A percentile compares a stretch with the other conserved stretches of the same genome.
phyloP scores from a whole-genome alignment of 2,329 filamentous ascomycete genomes.

The Xylariaceae sp. region DNA sequence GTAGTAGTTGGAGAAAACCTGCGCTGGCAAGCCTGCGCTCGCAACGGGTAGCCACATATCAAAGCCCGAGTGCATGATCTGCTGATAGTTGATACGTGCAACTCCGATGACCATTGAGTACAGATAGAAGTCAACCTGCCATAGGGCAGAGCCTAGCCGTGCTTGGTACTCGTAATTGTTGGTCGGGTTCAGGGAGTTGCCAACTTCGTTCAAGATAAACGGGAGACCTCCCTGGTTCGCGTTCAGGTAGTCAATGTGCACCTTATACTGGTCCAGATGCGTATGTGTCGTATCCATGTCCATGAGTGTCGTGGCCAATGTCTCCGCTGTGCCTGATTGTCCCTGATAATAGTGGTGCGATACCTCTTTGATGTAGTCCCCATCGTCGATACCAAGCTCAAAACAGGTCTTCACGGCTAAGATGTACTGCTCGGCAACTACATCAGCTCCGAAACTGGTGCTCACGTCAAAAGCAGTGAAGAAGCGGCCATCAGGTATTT shows the following conservation, averaged over 20 bases:
- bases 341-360: slow-evolving; percentile 36
- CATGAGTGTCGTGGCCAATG: slow-evolving; percentile 28
- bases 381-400: slow-evolving; percentile 29
- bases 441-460: slow-evolving; percentile 20
- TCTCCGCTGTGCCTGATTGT: slow-evolving; percentile 22
- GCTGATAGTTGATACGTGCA: slow-evolving; percentile 32
- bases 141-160: slow-evolving; percentile 31
- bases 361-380: slow-evolving; percentile 29
- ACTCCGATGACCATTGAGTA: slow-evolving; percentile 31
- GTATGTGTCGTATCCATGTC: slow-evolving; percentile 22
- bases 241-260: slow-evolving; percentile 29
- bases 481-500: slow-evolving; percentile 23
- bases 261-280: slow-evolving; percentile 25
- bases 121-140: slow-evolving; percentile 34
- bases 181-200: slow-evolving; percentile 29
- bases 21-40: slow-evolving; percentile 24
- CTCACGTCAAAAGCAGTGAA: slow-evolving; percentile 33
- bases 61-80: slow-evolving; percentile 29
- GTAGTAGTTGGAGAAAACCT: slow-evolving; percentile 33
- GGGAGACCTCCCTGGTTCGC: slow-evolving; percentile 26
- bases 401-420: slow-evolving; percentile 28
- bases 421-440: slow-evolving; percentile 17
- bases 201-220: slow-evolving; percentile 32
- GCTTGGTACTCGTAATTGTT: slow-evolving; percentile 30
- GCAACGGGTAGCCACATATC: slow-evolving; percentile 18